These are phyloP conservation scores for Escallonia herrerae DNA, from an alignment of 129 eudicot genomes.

Conservation along the genomic window DNA sequence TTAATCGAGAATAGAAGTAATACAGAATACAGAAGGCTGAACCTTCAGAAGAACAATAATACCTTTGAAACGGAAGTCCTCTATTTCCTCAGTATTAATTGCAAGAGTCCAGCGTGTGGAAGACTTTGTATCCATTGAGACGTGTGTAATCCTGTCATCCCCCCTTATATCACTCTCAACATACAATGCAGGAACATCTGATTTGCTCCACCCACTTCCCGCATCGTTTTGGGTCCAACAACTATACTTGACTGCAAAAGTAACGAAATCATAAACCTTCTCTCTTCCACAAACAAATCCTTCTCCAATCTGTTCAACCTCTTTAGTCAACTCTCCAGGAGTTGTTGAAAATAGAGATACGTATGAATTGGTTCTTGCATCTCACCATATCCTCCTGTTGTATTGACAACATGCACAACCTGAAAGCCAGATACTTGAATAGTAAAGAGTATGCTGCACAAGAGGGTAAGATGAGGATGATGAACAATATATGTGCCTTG, in stretches of 20 bases:
- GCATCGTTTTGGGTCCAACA: constrained; percentile 48
- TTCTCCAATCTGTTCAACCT: constrained; percentile 60
- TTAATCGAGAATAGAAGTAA: too few species aligned
- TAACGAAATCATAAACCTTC: constrained; percentile 65
- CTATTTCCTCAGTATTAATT: constrained; percentile 59
- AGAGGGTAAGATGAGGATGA: too few species aligned
- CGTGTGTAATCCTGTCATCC: constrained; percentile 48
- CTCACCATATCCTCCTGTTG: constrained; percentile 39
- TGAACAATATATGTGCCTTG: too few species aligned
- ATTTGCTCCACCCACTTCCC: constrained; percentile 54
- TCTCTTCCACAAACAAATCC: constrained; percentile 82
- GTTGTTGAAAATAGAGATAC: constrained; percentile 74
- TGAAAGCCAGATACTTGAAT: constrained; percentile 13
- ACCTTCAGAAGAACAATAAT: neutral
- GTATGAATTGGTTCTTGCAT: constrained; percentile 46
- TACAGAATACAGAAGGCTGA: neutral
- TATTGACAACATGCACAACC: constrained; percentile 97
- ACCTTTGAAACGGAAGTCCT: constrained; percentile 88
- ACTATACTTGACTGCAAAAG: constrained; percentile 64
- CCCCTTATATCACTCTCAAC: constrained; percentile 44
- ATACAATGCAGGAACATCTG: constrained; percentile 54
- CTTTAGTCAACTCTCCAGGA: constrained; percentile 77
- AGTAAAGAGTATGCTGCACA: too few species aligned
- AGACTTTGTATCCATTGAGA: constrained; percentile 50
- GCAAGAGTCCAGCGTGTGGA: constrained; percentile 90